These are phyloP conservation scores for Xylaria sp. DNA, from an alignment of 2,329 filamentous ascomycete species.

Conservation along the genomic window DNA sequence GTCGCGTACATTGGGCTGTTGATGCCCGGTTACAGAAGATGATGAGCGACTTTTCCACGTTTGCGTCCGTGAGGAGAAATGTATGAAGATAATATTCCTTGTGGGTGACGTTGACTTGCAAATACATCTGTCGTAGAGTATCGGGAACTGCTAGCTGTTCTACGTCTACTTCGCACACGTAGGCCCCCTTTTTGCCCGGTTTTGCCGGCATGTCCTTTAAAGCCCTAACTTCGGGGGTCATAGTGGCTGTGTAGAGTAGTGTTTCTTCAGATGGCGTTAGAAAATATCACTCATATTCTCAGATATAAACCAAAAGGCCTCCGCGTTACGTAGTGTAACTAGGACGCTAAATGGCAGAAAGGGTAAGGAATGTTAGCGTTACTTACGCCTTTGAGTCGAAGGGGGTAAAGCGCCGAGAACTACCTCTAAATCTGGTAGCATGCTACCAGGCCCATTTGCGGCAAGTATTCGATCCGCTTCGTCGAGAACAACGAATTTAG, in stretches of 20 bases:
- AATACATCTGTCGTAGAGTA: constrained; percentile 81
- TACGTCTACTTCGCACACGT: constrained; percentile 87
- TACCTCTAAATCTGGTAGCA: constrained; percentile 92
- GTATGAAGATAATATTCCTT: constrained; percentile 89
- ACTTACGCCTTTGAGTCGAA: constrained; percentile 67
- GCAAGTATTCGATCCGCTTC: constrained; percentile 91
- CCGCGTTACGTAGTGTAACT: background rate
- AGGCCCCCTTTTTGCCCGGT: constrained; percentile 75
- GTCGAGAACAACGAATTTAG: constrained; percentile 88
- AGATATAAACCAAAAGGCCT: background rate
- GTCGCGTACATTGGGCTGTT: constrained; percentile 69
- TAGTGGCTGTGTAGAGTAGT: constrained; percentile 92
- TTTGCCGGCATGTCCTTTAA: constrained; percentile 77
- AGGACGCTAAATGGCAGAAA: background rate
- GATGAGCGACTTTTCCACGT: constrained; percentile 78
- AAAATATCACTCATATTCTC: background rate
- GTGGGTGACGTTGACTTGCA: constrained; percentile 88
- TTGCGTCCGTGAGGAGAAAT: constrained; percentile 79
- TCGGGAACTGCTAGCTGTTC: constrained; percentile 76
- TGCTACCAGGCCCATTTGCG: constrained; percentile 75
- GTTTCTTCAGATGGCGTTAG: constrained; percentile 59
- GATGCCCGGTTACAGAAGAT: constrained; percentile 93
- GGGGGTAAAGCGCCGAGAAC: constrained; percentile 83
- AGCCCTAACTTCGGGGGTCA: constrained; percentile 89
- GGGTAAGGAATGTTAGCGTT: background rate